These are phyloP conservation scores for Sarcodon sp. DNA, from an alignment of 768 basidiomycete species.

Conservation along the genomic window DNA sequence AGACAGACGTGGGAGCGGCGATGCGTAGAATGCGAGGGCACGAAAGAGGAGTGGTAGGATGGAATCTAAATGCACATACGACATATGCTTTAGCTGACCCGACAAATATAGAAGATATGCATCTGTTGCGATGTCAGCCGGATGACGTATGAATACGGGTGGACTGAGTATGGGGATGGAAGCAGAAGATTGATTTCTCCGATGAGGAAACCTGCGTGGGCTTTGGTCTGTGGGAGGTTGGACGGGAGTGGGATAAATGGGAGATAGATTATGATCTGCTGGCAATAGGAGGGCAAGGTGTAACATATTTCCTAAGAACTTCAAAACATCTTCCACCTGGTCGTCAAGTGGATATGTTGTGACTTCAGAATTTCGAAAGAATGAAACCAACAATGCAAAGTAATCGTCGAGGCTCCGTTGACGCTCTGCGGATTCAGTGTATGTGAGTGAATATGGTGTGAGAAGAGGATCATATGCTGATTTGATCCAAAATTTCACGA, in stretches of 20 bases:
- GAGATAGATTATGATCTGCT: constrained; percentile 5
- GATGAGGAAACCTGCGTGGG: constrained; percentile 24
- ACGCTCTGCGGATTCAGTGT: constrained; percentile 39
- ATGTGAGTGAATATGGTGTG: constrained; percentile 18
- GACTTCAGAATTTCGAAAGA: constrained; percentile 37
- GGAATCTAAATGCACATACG: constrained; percentile 34
- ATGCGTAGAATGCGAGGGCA: constrained; percentile 47
- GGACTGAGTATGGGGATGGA: constrained; percentile 27
- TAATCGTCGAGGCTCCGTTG: constrained; percentile 54
- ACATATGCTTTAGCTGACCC: constrained; percentile 46
- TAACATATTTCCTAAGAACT: constrained; percentile 48
- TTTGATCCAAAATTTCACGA: constrained; percentile 54
- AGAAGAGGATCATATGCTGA: constrained; percentile 42
- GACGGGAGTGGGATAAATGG: constrained; percentile 12
- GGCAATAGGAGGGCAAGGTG: constrained; percentile 31
- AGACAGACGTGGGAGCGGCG: constrained; percentile 57
- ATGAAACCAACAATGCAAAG: constrained; percentile 39
- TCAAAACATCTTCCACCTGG: constrained; percentile 39
- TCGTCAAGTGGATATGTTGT: constrained; percentile 49
- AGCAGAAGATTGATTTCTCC: constrained; percentile 49
- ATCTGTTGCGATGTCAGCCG: constrained; percentile 49
- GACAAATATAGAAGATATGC: constrained; percentile 54
- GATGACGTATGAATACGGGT: constrained; percentile 23
- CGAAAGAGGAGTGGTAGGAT: constrained; percentile 71
- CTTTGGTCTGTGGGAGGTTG: constrained; percentile 17